Conservation (phyloP, 2,329 filamentous ascomycete genomes). For the Neonectria neomacrospora region DNA sequence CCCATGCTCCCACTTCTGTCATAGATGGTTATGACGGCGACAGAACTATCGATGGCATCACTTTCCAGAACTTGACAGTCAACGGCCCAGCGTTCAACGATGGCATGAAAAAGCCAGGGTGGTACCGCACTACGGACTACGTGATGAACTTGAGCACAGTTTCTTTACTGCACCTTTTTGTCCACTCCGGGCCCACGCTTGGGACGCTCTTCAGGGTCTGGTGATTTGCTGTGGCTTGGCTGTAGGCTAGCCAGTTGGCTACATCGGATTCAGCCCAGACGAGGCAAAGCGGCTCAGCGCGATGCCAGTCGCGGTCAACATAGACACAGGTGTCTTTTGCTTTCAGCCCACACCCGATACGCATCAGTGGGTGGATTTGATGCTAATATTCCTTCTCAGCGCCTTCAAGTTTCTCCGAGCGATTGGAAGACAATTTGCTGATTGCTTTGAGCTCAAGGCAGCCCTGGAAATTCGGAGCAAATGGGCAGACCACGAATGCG, state of each 20-base stretch:
- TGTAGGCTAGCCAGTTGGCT: slow-evolving; percentile 73
- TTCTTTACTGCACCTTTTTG: too few species aligned
- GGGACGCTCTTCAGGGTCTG: slow-evolving; percentile 36
- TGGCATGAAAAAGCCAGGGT: too few species aligned
- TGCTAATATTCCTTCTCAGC: slow-evolving; percentile 9
- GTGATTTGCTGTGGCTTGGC: slow-evolving; percentile 49
- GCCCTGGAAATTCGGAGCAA: slow-evolving; percentile 16
- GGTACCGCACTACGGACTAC: too few species aligned
- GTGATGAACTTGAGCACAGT: too few species aligned
- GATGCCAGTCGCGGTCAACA: slow-evolving; percentile 69
- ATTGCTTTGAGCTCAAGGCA: slow-evolving; percentile 24
- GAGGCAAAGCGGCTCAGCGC: slow-evolving; percentile 64
- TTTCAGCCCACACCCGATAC: slow-evolving; percentile 61
- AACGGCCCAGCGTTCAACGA: too few species aligned
- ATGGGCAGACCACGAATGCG: slow-evolving; percentile 28
- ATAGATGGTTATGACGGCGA: too few species aligned
- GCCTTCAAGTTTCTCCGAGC: slow-evolving; percentile 37
- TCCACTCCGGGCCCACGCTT: slow-evolving; percentile 48
- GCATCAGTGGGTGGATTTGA: slow-evolving; percentile 47
- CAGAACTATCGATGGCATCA: too few species aligned
- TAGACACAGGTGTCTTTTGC: slow-evolving; percentile 62
- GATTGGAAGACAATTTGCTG: slow-evolving; percentile 22
- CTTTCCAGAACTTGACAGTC: too few species aligned
- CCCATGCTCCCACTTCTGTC: too few species aligned
- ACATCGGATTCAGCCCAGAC: slow-evolving; percentile 67